A percentile compares a stretch with the other conserved stretches of the same genome.
Conservation (phyloP, 352 stramenopile genomes). For the Phytophthora ohioensis region DNA sequence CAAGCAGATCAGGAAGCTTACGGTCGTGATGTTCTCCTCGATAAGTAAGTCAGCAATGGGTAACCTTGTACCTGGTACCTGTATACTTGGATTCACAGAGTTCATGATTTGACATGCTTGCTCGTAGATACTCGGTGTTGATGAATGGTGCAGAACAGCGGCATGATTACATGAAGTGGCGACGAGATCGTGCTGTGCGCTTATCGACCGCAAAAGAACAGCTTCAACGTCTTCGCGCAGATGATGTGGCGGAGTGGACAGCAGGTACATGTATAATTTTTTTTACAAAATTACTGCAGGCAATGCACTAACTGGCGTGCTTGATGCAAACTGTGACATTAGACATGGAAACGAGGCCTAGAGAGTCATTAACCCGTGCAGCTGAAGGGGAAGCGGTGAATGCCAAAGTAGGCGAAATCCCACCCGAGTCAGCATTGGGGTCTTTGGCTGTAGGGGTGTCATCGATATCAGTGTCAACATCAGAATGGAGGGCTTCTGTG, state of each 20-base stretch:
- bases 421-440: not conserved
- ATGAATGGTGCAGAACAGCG: slow-evolving; percentile 48
- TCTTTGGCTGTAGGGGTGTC: not conserved
- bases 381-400: not conserved
- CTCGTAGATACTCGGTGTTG: slow-evolving; percentile 48
- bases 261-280: slow-evolving; percentile 33
- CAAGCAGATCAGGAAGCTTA: slow-evolving; percentile 21
- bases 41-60: slow-evolving; percentile 29
- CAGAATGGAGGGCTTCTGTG: slow-evolving; percentile 14
- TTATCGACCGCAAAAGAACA: slow-evolving; percentile 47
- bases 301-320: slow-evolving; percentile 7
- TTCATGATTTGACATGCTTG: slow-evolving; percentile 9
- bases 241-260: slow-evolving; percentile 42
- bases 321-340: slow-evolving; percentile 3
- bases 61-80: not conserved
- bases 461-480: not conserved
- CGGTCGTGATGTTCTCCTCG: slow-evolving; percentile 18
- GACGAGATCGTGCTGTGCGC: slow-evolving; percentile 53
- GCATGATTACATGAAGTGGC: slow-evolving; percentile 68
- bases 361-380: slow-evolving; percentile 3
- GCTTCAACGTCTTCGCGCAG: slow-evolving; percentile 37
- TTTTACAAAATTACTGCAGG: not conserved
- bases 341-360: slow-evolving; percentile 14
- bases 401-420: not conserved
- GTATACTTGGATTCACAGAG: not conserved